A percentile compares a stretch with the other conserved stretches of the same genome.
Evolutionary conservation across 768 basidiomycete species (phyloP).

Genomic region (Amanita exitialis): DNA sequence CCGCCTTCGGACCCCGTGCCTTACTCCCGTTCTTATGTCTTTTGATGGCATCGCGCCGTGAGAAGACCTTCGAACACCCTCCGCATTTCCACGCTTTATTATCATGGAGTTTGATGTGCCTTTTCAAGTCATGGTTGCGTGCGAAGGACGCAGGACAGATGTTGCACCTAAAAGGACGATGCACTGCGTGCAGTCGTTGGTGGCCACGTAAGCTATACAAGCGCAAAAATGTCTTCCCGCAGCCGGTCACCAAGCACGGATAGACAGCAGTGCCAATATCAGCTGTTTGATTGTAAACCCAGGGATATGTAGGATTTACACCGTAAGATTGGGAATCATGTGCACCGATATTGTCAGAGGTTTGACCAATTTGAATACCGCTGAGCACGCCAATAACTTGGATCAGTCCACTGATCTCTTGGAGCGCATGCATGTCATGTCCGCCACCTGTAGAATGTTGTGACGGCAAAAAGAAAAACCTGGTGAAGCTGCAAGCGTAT

Average conservation of each 20-base stretch:
- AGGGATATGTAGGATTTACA: conserved; percentile 22
- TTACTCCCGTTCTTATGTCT: conserved; percentile 60
- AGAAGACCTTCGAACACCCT: conserved; percentile 68
- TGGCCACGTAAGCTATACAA: conserved; percentile 64
- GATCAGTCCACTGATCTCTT: conserved; percentile 74
- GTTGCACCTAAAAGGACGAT: conserved; percentile 56
- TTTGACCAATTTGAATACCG: conserved; percentile 57
- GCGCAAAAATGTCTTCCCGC: conserved; percentile 60
- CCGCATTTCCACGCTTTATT: conserved; percentile 65
- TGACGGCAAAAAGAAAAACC: conserved; percentile 70
- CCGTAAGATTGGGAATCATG: conserved; percentile 19
- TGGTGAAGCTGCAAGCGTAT: conserved; percentile 68
- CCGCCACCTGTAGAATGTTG: conserved; percentile 49
- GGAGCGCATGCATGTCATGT: conserved; percentile 44
- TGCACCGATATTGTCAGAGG: conserved; percentile 23
- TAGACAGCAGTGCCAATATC: conserved; percentile 73
- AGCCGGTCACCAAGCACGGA: conserved; percentile 59
- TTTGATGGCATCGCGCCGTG: conserved; percentile 71
- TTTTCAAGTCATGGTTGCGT: conserved; percentile 71
- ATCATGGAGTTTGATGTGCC: conserved; percentile 66
- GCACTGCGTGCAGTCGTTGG: conserved; percentile 52
- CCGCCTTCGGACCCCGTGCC: conserved; percentile 37
- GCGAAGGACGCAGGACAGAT: conserved; percentile 68
- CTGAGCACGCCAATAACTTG: conserved; percentile 77
- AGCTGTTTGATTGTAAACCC: conserved; percentile 20